phyloP scores from a whole-genome alignment of 345 rosid genomes.

The Bruguiera gymnorhiza region DNA sequence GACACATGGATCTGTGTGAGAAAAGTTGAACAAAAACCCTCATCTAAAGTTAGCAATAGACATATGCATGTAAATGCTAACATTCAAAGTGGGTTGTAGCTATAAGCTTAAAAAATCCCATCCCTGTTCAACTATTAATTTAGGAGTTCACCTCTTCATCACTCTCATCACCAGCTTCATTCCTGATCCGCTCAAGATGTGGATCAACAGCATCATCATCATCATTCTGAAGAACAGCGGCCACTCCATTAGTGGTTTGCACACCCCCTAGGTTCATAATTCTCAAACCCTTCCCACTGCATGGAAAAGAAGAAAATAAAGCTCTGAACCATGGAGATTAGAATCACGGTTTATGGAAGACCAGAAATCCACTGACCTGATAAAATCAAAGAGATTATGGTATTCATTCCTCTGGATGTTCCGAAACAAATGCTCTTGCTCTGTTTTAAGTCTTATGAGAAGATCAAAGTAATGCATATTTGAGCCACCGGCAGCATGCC shows the following conservation, averaged over 20 bases:
- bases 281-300: conserved; percentile 83
- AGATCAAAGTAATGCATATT: conserved; percentile 99
- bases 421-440: conserved; percentile 95
- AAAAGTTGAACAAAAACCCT: conserved; percentile 9
- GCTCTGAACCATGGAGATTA: not conserved
- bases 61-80: too few species aligned
- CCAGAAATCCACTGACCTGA: conserved; percentile 50
- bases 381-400: conserved; percentile 79
- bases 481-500: conserved; percentile 98
- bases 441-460: conserved; percentile 80
- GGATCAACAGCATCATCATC: conserved; percentile 93
- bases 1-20: too few species aligned
- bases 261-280: conserved; percentile 83
- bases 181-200: conserved; percentile 85
- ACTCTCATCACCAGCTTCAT: conserved; percentile 88
- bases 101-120: not conserved
- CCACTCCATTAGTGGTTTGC: conserved; percentile 57
- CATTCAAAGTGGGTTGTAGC: not conserved
- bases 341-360: not conserved
- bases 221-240: conserved; percentile 66
- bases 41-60: not conserved
- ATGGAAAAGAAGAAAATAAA: conserved; percentile 16
- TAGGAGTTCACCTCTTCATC: conserved; percentile 70
- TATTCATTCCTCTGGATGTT: conserved; percentile 97
- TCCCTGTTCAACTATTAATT: not conserved